phyloP scores from a whole-genome alignment of 2,329 filamentous ascomycete species.

The Nigrospora oryzae region DNA sequence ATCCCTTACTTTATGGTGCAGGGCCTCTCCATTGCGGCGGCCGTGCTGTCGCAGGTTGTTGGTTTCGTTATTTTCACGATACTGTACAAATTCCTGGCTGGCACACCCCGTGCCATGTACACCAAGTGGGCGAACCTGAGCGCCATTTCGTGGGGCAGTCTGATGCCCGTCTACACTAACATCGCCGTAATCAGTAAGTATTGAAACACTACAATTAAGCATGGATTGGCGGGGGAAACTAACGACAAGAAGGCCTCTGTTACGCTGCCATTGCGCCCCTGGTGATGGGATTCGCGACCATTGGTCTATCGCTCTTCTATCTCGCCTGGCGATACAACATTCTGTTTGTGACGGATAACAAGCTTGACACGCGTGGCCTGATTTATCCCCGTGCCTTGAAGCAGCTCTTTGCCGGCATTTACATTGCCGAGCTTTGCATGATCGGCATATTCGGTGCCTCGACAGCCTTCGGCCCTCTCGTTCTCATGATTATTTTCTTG shows the following conservation, averaged over 20 bases:
- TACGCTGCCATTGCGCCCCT: conserved; percentile 84
- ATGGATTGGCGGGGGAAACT: conserved; percentile 1
- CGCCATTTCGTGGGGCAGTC: conserved; percentile 74
- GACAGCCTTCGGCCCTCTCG: conserved; percentile 56
- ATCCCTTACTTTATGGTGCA: conserved; percentile 93
- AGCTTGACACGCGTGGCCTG: conserved; percentile 80
- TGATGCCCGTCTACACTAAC: conserved; percentile 74
- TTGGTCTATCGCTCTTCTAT: conserved; percentile 76
- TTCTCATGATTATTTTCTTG: conserved; percentile 69
- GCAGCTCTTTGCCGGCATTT: conserved; percentile 76
- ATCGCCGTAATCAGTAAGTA: conserved; percentile 67
- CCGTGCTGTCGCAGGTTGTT: conserved; percentile 60
- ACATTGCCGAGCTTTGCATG: conserved; percentile 73
- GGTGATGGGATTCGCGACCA: conserved; percentile 71
- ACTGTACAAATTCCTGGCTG: conserved; percentile 65
- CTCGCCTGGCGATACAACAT: conserved; percentile 86
- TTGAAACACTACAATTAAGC: not conserved
- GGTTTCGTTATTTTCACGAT: conserved; percentile 69
- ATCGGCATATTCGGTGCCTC: conserved; percentile 76
- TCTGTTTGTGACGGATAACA: conserved; percentile 74
- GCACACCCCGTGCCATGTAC: conserved; percentile 75
- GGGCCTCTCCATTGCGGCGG: conserved; percentile 70
- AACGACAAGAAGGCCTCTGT: conserved; percentile 53
- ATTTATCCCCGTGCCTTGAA: conserved; percentile 83
- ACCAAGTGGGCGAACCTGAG: conserved; percentile 66